Conservation (phyloP, 192 early-diverging fungal genomes). For the Umbelopsis isabellina region DNA sequence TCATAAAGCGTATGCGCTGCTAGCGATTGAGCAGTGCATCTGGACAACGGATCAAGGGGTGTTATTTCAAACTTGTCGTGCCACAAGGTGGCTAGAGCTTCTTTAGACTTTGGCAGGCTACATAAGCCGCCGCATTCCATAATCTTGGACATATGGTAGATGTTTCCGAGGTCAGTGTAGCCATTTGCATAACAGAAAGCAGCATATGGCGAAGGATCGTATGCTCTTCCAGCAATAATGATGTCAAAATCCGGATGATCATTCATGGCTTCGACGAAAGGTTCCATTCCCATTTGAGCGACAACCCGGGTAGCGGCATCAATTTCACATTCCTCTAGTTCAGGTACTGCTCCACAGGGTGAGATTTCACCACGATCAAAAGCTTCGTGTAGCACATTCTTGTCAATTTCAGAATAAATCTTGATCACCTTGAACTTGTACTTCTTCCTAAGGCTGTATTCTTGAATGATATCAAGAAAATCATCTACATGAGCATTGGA, state of each 20-base stretch:
- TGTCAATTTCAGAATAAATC: slow-evolving; percentile 10
- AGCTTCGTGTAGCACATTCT: not conserved
- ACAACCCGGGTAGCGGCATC: slow-evolving; percentile 4
- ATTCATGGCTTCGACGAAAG: slow-evolving; percentile 20
- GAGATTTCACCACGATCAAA: not conserved
- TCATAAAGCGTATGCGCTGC: slow-evolving; percentile 27
- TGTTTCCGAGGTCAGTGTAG: slow-evolving; percentile 13
- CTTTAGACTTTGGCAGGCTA: slow-evolving; percentile 23
- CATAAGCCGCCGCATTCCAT: slow-evolving; percentile 32
- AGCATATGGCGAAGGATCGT: slow-evolving; percentile 29
- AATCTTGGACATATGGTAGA: slow-evolving; percentile 27
- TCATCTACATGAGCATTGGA: slow-evolving; percentile 23
- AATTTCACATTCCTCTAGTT: slow-evolving; percentile 5
- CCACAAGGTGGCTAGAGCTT: slow-evolving; percentile 22
- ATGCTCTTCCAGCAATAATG: slow-evolving; percentile 24
- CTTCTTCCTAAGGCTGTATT: not conserved
- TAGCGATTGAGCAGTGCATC: slow-evolving; percentile 20
- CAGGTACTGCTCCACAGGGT: slow-evolving; percentile 10
- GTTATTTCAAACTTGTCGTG: slow-evolving; percentile 12
- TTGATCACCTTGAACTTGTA: slow-evolving; percentile 14
- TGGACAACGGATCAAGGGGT: not conserved
- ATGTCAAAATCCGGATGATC: slow-evolving; percentile 21
- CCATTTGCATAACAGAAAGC: slow-evolving; percentile 23
- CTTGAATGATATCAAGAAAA: slow-evolving; percentile 1
- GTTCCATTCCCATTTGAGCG: slow-evolving; percentile 30